Evolutionary conservation across 805 yeast species (phyloP), one percentile per base, ranked within the genome.

Genomic region (Ogataea philodendri): DNA sequence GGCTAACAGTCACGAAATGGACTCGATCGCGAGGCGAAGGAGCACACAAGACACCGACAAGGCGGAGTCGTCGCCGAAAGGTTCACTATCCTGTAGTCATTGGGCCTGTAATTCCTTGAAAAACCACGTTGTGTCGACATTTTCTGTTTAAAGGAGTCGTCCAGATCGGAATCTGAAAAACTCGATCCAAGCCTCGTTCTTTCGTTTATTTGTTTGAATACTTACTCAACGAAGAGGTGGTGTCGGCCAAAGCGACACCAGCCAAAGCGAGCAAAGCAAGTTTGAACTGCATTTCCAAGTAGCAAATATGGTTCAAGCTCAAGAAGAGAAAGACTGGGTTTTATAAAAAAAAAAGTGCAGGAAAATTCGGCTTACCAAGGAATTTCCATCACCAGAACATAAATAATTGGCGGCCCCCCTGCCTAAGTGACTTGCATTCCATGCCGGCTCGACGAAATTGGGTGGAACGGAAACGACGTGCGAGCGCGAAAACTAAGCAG

Each of bases 251-350:
- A 43, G 66, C 78, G 41, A 71, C 49, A 43, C 74, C 73, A 48
- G 73, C 69, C 32, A 74, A 45, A 52, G 79, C 71, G 47, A 68
- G 54, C 44, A 70, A 63, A 47, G 74, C 54, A 55, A 72, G 63
- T 63, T 69, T 76, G 65, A 74, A 64, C 67, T 74, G 81, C 83
- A 78, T 77, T 42, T 42, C 29, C 10, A 25, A 22, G 26, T 22
- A 26, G 30, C 26, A 16, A 10, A 24, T 20, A 9, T 30, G 14
- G 14, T 28, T 26, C 25, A 13, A 23, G 33, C 25, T 35, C 20
- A 26, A 15, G 35, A 19, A 22, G 35, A 32, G 37, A 36, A 35
- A 40, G 19, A 30, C 32, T 35, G 39, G 35, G 19, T 28, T 32
- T 25, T 30, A 30, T 28, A 26, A 34, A 35, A 25, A 28, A 30